Base-by-base conservation (phyloP, 495 filamentous ascomycete genomes). In the Penicillium coffeae region DNA sequence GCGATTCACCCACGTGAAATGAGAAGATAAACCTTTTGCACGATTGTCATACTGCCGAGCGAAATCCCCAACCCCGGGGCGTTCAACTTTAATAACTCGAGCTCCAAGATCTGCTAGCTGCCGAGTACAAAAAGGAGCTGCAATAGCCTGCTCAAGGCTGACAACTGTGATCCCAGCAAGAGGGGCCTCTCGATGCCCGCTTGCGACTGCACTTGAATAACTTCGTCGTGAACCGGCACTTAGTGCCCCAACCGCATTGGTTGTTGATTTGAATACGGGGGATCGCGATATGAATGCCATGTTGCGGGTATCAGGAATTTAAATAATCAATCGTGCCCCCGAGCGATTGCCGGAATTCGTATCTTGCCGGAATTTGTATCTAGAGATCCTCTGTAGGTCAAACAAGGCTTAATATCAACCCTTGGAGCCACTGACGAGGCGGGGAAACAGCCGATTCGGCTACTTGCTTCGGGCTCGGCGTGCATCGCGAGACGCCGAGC, bases 1-100 rank as follows among this genome's bases (percentile, higher is more conserved):
- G 19, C 76, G 70, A 38, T 77, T 79, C 0, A 72, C 71, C 75
- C 75, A 77, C 15, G 77, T 65, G 46, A 79, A 79, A 52, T 79
- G 74, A 0, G 75, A 79, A 2, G 74, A 63, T 2, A 71, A 51
- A 1, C 72, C 74, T 20, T 72, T 67, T 21, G 77, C 72, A 1
- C 75, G 63, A 0, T 57, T 69, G 48, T 79, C 75, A 56, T 77
- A 75, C 14, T 66, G 52, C 3, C 74, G 71, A 6, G 75, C 75
- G 58, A 79, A 79, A 45, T 79, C 75, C 1, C 75, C 75, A 0
- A 64, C 64, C 2, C 58, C 67, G 6, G 73, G 74, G 8, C 75
- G 65, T 46, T 79, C 75, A 16, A 79, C 58, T 52, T 79, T 79
- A 57, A 79, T 77, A 21, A 79, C 74, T 6, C 75, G 68, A 9